Conservation (phyloP, 306 rosid species). For the Cucumis melo region DNA sequence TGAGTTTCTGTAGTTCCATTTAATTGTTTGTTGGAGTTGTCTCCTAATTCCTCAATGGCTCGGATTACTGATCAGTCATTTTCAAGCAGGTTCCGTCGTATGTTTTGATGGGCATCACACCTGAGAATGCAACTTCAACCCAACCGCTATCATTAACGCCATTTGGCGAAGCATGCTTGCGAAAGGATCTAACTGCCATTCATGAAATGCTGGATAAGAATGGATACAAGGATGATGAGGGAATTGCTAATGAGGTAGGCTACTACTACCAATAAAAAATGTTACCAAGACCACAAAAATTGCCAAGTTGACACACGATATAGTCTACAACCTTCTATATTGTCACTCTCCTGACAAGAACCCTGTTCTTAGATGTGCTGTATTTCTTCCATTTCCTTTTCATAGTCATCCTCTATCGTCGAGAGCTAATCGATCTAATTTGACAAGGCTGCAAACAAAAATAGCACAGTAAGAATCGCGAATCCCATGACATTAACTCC, state of each 20-base stretch:
- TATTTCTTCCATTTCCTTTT: neutral
- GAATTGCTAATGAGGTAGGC: conserved; percentile 86
- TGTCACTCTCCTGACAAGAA: neutral
- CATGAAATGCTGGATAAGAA: conserved; percentile 77
- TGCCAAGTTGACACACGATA: neutral
- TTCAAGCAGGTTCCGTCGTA: conserved; percentile 58
- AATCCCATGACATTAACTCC: neutral
- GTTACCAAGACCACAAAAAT: neutral
- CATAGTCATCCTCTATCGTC: neutral
- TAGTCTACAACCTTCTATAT: neutral
- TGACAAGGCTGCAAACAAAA: neutral
- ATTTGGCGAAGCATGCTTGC: conserved; percentile 82
- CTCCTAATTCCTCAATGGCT: neutral
- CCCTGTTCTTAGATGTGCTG: neutral
- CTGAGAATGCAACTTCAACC: conserved; percentile 39
- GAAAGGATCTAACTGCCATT: conserved; percentile 85
- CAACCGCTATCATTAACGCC: conserved; percentile 67
- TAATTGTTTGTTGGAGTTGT: neutral
- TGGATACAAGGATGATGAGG: conserved; percentile 97
- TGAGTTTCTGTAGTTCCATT: neutral
- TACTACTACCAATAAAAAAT: neutral
- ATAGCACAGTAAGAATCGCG: neutral
- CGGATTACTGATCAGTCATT: conserved; percentile 33
- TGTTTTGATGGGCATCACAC: conserved; percentile 63
- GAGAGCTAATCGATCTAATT: neutral